Base-by-base conservation (phyloP, 371 early-diverging fungal genomes). In the Syncephalastrum sp. region DNA sequence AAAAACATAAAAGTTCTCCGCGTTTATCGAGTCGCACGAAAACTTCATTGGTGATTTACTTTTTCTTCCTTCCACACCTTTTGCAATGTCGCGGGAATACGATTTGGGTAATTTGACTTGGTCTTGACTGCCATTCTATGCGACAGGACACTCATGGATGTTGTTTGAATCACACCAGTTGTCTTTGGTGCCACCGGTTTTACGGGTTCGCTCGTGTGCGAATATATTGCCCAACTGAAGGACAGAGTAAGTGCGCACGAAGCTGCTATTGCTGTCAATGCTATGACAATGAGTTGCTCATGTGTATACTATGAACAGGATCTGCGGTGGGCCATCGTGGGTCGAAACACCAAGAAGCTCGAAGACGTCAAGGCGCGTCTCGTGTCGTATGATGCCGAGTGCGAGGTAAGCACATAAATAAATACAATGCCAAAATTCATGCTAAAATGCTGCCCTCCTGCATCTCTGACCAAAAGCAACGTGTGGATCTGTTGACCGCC, bases 101-200 rank as follows among this genome's bases (percentile, higher is more conserved):
- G 38, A 33, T 33, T 33, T 33, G 8, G 38, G 38, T 33, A 12
- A 33, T 8, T 33, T 10, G 12, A 33, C 2, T 12, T 10, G 8
- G 38, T 2, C 6, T 33, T 33, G 7, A 10, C 4, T 4, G 38
- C 38, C 38, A 33, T 33, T 33, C 38, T 10, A 10, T 8, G 7
- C 38, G 10, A 33, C 8, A 2, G 38, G 10, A 10, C 8, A 0
- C 38, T 33, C 38, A 33, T 33, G 38, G 2, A 33, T 10, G 38
- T 8, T 8, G 10, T 8, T 1, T 33, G 10, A 33, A 5, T 10
- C 38, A 33, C 6, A 24, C 5, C 16, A 74, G 75, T 74, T 17
- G 50, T 95, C 44, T 93, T 90, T 74, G 97, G 97, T 14, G 95
- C 91, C 16, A 88, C 88, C 15, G 91, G 96, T 12, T 95, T 91